phyloP scores from a whole-genome alignment of 176 grass and related monocot genomes.

The Eremochloa ophiuroides region DNA sequence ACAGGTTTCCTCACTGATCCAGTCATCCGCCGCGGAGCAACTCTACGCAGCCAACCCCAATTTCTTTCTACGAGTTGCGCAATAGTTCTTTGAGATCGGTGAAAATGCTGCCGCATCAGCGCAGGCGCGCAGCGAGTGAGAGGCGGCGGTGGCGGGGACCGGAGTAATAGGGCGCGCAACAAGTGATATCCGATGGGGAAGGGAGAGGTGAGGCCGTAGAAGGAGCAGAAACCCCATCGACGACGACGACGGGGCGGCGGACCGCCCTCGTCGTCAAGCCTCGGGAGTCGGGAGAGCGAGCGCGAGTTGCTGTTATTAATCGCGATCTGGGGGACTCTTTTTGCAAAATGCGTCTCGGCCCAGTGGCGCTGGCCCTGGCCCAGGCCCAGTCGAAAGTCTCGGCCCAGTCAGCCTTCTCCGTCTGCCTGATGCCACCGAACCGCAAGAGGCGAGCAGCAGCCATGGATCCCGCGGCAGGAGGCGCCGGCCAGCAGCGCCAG shows the following conservation, averaged over 20 bases:
- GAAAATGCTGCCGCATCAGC: not conserved
- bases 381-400: not conserved
- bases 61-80: not conserved
- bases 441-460: slow-evolving; percentile 18
- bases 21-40: not conserved
- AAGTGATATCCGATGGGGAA: not conserved
- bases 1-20: not conserved
- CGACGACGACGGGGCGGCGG: not conserved
- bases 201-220: too few relatives aligned
- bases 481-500: slow-evolving; percentile 30
- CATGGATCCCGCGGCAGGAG: slow-evolving; percentile 26
- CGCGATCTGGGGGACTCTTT: not conserved
- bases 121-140: too few relatives aligned
- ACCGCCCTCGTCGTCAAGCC: not conserved
- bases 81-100: not conserved
- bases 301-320: too few relatives aligned
- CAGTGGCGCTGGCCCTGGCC: not conserved
- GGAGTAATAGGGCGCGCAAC: not conserved
- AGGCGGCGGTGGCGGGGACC: too few relatives aligned
- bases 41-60: not conserved
- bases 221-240: not conserved
- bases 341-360: not conserved
- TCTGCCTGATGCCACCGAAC: slow-evolving; percentile 14
- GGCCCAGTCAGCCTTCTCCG: not conserved
- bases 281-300: not conserved